Evolutionary conservation across 495 filamentous ascomycete genomes (phyloP).

Genomic region (Aspergillus haitiensis): DNA sequence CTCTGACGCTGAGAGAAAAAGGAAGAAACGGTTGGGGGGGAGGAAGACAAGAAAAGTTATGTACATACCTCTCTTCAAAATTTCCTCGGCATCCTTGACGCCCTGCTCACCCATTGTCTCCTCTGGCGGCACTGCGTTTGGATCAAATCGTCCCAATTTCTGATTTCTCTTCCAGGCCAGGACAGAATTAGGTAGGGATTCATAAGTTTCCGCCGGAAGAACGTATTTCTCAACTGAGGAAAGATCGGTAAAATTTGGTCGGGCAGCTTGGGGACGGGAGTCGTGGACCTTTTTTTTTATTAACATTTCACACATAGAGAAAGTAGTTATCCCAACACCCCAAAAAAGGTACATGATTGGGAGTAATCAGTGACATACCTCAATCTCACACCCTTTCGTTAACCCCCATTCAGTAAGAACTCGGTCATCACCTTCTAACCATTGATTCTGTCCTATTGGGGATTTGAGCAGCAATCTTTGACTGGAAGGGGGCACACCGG

Average conservation of each 20-base stretch:
- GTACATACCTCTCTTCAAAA: slow-evolving; percentile 55
- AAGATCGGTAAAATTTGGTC: slow-evolving; percentile 74
- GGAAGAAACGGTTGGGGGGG: slow-evolving; percentile 2
- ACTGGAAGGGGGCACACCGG: slow-evolving; percentile 78
- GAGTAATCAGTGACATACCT: slow-evolving; percentile 30
- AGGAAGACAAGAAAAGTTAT: slow-evolving; percentile 15
- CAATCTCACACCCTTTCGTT: slow-evolving; percentile 45
- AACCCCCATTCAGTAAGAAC: slow-evolving; percentile 42
- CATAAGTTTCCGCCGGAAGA: slow-evolving; percentile 79
- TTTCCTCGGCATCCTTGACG: slow-evolving; percentile 61
- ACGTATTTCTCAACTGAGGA: slow-evolving; percentile 83
- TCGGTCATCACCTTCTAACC: slow-evolving; percentile 40
- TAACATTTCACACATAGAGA: background rate
- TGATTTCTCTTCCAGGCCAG: slow-evolving; percentile 90
- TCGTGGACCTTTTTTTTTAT: slow-evolving; percentile 65
- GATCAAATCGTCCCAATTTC: slow-evolving; percentile 93
- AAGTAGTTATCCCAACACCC: background rate
- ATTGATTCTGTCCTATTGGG: slow-evolving; percentile 39
- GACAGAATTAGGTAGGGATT: slow-evolving; percentile 78
- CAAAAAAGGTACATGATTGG: slow-evolving; percentile 7
- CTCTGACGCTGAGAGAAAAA: background rate
- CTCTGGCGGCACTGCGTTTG: slow-evolving; percentile 63
- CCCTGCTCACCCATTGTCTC: slow-evolving; percentile 66
- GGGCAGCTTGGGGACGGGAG: slow-evolving; percentile 67
- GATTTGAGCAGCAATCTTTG: slow-evolving; percentile 62